These are phyloP conservation scores for Ogataea nitratoaversa DNA, from an alignment of 805 yeast species.

Conservation along the genomic window DNA sequence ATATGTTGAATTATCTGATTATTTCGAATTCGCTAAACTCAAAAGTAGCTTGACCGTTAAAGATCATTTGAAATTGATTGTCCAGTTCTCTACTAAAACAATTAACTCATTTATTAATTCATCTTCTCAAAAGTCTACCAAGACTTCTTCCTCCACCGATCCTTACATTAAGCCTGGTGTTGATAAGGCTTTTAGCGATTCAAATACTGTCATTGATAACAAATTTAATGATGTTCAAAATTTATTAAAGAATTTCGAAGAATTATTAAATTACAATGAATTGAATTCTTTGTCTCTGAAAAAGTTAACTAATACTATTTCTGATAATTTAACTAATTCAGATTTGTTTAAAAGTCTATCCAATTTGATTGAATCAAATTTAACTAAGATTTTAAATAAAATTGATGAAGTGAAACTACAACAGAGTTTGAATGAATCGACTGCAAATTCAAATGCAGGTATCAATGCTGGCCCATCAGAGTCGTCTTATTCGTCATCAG, in stretches of 20 bases:
- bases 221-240: conserved; percentile 9
- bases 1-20: conserved; percentile 36
- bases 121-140: neutral
- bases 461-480: conserved; percentile 4
- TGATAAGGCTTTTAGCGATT: too few relatives aligned
- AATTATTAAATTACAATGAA: conserved; percentile 12
- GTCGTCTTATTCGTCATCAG: neutral
- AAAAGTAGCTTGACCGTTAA: conserved; percentile 46
- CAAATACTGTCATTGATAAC: conserved; percentile 1
- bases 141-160: neutral
- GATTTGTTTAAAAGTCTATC: conserved; percentile 19
- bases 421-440: neutral
- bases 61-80: conserved; percentile 35
- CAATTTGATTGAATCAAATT: conserved; percentile 16
- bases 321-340: conserved; percentile 19
- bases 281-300: conserved; percentile 10
- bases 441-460: neutral
- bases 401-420: conserved; percentile 16
- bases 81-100: conserved; percentile 1
- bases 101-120: conserved; percentile 1
- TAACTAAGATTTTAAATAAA: conserved; percentile 13
- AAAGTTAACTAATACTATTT: conserved; percentile 14
- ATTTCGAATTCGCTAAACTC: conserved; percentile 39
- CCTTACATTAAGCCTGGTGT: too few relatives aligned
- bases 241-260: conserved; percentile 10